Percentiles rank a stretch among this genome's conserved stretches.
Conservation (phyloP, 116 monocot species). For the Cymodocea nodosa region DNA sequence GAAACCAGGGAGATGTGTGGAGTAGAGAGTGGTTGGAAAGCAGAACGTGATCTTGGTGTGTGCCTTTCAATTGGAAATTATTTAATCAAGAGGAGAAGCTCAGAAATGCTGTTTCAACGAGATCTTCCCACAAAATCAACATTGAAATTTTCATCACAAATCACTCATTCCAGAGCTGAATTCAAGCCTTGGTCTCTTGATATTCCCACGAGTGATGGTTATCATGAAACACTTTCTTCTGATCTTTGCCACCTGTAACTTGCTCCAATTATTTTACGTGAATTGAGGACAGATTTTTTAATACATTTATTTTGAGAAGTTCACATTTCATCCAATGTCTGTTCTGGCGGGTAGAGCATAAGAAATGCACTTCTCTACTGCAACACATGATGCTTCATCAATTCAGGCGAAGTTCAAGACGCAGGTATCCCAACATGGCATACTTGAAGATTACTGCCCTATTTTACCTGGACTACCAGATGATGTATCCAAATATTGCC, state of each 20-base stretch:
- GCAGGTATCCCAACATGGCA: neutral
- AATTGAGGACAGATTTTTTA: neutral
- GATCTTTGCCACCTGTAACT: constrained; percentile 20
- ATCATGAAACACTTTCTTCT: constrained; percentile 32
- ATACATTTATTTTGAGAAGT: neutral
- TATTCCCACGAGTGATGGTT: constrained; percentile 60
- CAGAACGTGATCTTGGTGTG: neutral
- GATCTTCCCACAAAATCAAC: constrained; percentile 9
- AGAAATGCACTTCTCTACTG: constrained; percentile 28
- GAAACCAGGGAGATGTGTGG: too few species aligned
- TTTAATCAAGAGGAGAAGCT: constrained; percentile 15
- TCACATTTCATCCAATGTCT: constrained; percentile 10
- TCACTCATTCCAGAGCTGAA: constrained; percentile 16
- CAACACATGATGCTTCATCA: constrained; percentile 11
- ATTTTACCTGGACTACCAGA: constrained; percentile 83
- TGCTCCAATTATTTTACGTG: neutral
- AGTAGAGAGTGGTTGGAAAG: too few species aligned
- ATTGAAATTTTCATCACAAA: constrained; percentile 18
- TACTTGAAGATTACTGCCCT: constrained; percentile 20
- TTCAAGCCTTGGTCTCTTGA: constrained; percentile 56
- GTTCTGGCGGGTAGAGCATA: constrained; percentile 14
- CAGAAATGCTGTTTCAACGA: constrained; percentile 51
- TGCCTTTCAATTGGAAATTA: constrained; percentile 11
- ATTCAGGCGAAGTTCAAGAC: constrained; percentile 13
- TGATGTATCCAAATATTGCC: constrained; percentile 70